These are phyloP conservation scores for Globisporangium middletonii DNA, from an alignment of 352 stramenopile genomes.

Conservation along the genomic window DNA sequence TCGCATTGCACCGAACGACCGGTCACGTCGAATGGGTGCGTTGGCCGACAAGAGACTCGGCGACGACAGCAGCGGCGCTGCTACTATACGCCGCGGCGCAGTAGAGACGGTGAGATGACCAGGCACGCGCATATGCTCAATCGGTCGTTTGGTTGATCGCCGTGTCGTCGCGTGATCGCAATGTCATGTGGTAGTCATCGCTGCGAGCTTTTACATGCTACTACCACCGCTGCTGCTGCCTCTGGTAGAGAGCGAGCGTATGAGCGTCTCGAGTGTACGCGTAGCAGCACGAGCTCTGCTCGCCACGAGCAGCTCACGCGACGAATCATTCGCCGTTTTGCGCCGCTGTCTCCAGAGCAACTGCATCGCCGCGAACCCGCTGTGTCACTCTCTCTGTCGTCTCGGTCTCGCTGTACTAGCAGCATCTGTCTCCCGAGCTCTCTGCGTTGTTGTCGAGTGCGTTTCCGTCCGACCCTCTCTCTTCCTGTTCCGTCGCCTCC, in stretches of 20 bases:
- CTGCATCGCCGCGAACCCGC: not conserved
- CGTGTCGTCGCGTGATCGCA: not conserved
- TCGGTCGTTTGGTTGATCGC: not conserved
- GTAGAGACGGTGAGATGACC: not conserved
- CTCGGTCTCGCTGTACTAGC: not conserved
- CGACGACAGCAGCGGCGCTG: too few species aligned
- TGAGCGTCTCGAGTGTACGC: too few species aligned
- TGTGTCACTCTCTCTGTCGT: conserved; percentile 2
- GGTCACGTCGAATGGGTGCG: too few species aligned
- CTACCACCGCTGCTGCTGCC: not conserved
- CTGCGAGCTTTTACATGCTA: not conserved
- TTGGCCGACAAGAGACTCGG: too few species aligned
- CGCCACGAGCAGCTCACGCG: not conserved
- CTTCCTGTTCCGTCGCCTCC: not conserved
- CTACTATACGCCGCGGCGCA: not conserved
- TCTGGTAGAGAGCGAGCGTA: too few species aligned
- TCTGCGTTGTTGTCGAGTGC: not conserved
- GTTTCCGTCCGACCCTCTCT: conserved; percentile 1
- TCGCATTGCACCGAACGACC: too few species aligned
- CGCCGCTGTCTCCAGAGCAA: conserved; percentile 4
- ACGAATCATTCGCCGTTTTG: conserved; percentile 16
- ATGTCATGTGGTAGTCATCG: not conserved
- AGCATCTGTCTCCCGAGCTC: conserved; percentile 1
- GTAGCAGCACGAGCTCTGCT: not conserved
- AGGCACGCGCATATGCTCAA: not conserved